Conservation (phyloP, 805 yeast species). For the Torulaspora indica region DNA sequence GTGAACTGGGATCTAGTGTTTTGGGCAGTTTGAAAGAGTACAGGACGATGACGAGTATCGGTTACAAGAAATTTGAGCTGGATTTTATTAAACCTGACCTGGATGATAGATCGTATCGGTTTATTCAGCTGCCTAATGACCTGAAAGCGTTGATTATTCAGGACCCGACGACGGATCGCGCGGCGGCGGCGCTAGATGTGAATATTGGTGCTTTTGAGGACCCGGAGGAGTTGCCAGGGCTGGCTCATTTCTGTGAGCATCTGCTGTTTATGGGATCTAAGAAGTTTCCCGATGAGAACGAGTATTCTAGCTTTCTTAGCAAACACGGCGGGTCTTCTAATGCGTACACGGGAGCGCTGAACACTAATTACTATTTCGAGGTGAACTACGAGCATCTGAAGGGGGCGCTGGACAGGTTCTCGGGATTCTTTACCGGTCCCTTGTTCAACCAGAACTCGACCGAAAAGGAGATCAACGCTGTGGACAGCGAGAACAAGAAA, state of each 20-base stretch:
- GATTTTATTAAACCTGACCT: slow-evolving; percentile 40
- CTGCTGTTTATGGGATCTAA: slow-evolving; percentile 75
- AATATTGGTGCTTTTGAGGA: slow-evolving; percentile 74
- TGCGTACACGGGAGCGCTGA: slow-evolving; percentile 85
- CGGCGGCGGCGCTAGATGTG: slow-evolving; percentile 78
- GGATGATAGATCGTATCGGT: slow-evolving; percentile 74
- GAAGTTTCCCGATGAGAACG: slow-evolving; percentile 75
- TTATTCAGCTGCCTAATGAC: slow-evolving; percentile 54
- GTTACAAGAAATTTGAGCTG: slow-evolving; percentile 17
- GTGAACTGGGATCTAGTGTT: background rate
- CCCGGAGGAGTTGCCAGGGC: slow-evolving; percentile 57
- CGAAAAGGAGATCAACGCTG: slow-evolving; percentile 90
- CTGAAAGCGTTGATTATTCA: slow-evolving; percentile 59
- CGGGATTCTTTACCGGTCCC: slow-evolving; percentile 88
- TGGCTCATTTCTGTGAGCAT: slow-evolving; percentile 77
- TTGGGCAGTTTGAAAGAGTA: background rate
- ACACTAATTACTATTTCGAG: slow-evolving; percentile 89
- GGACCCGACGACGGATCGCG: slow-evolving; percentile 65
- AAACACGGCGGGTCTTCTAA: slow-evolving; percentile 86
- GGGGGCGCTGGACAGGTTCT: slow-evolving; percentile 88
- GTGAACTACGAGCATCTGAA: slow-evolving; percentile 67
- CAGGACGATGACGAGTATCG: slow-evolving; percentile 8
- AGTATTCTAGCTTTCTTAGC: slow-evolving; percentile 67
- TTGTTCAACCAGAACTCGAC: slow-evolving; percentile 68
- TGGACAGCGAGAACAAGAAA: slow-evolving; percentile 92